These are phyloP conservation scores for Populus euphratica DNA, from an alignment of 345 rosid genomes.

Conservation along the genomic window DNA sequence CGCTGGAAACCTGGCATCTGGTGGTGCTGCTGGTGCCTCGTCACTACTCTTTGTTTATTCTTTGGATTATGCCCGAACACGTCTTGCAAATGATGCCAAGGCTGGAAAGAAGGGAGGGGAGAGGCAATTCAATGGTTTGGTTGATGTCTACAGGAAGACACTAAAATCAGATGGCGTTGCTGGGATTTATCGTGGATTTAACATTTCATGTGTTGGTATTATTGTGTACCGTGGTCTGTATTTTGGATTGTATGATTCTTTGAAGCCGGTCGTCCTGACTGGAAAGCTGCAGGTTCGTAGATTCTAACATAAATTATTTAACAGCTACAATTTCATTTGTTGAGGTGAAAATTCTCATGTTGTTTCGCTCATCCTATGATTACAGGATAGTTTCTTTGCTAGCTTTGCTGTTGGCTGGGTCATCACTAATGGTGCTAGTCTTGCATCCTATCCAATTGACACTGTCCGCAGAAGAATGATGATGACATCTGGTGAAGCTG, in stretches of 20 bases:
- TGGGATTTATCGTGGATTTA: conserved; percentile 31
- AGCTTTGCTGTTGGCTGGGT: conserved; percentile 35
- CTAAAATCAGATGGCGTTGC: conserved; percentile 21
- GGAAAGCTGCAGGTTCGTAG: conserved; percentile 24
- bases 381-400: conserved; percentile 33
- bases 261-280: conserved; percentile 31
- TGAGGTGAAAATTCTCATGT: neutral
- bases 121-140: conserved; percentile 29
- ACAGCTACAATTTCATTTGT: neutral
- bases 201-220: conserved; percentile 28
- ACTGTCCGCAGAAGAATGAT: conserved; percentile 30
- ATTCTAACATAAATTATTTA: neutral
- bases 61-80: conserved; percentile 24
- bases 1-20: conserved; percentile 23
- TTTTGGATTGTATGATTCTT: conserved; percentile 33
- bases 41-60: conserved; percentile 15
- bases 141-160: conserved; percentile 30
- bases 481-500: conserved; percentile 38
- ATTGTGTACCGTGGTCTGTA: conserved; percentile 29
- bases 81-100: conserved; percentile 18
- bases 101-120: conserved; percentile 16
- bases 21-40: conserved; percentile 25
- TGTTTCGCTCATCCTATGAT: neutral
- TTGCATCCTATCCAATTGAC: conserved; percentile 29
- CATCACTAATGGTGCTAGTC: conserved; percentile 24